These are phyloP conservation scores for Spathaspora sp. DNA, from an alignment of 1,139 yeast genomes.

Conservation along the genomic window DNA sequence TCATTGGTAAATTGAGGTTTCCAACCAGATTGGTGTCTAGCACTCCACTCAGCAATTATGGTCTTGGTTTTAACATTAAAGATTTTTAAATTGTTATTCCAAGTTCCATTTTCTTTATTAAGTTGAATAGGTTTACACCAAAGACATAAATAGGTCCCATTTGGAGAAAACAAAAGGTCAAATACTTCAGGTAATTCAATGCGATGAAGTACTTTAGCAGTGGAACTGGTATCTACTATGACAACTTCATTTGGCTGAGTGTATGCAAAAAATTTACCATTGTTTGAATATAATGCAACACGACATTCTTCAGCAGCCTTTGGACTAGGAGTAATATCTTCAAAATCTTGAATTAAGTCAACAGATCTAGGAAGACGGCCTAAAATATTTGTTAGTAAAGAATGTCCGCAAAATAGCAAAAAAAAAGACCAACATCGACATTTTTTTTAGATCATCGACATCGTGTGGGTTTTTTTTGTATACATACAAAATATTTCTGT, in stretches of 20 bases:
- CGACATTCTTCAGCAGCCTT: constrained; percentile 44
- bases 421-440: background rate
- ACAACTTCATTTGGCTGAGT: constrained; percentile 57
- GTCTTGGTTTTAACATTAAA: constrained; percentile 54
- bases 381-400: constrained; percentile 20
- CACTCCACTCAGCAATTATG: constrained; percentile 65
- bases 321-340: constrained; percentile 32
- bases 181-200: constrained; percentile 63
- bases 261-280: constrained; percentile 58
- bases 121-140: constrained; percentile 85
- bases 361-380: constrained; percentile 66
- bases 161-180: constrained; percentile 84
- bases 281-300: constrained; percentile 48
- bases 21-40: constrained; percentile 89
- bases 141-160: constrained; percentile 79
- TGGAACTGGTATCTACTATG: constrained; percentile 53
- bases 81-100: constrained; percentile 74
- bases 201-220: constrained; percentile 26
- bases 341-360: constrained; percentile 55
- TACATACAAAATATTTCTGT: constrained; percentile 48
- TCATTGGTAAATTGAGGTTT: constrained; percentile 83
- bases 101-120: constrained; percentile 62
- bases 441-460: background rate
- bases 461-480: background rate
- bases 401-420: background rate